Percentiles rank a stretch among this genome's conserved stretches.
phyloP scores from a whole-genome alignment of 805 yeast genomes.

The Sugiyamaella chiloensis region DNA sequence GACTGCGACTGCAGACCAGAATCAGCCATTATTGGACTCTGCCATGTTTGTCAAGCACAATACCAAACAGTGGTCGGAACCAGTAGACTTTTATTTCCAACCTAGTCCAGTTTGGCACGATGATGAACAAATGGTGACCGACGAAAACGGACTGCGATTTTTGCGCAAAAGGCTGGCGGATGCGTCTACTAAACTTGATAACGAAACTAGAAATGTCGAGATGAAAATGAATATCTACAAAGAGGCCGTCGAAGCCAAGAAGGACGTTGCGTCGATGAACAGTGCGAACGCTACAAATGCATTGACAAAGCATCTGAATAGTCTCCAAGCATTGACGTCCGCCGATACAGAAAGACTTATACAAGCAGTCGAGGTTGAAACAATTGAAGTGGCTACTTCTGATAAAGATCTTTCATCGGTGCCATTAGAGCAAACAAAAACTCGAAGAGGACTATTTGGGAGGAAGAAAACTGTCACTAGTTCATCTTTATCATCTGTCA shows the following conservation, averaged over 20 bases:
- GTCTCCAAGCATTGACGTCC: conserved; percentile 58
- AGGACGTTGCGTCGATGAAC: conserved; percentile 40
- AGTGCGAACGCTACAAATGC: conserved; percentile 26
- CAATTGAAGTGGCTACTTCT: conserved; percentile 80
- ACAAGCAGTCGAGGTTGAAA: conserved; percentile 84
- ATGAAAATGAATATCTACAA: conserved; percentile 21
- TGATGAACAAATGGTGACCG: conserved; percentile 66
- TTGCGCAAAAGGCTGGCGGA: conserved; percentile 37
- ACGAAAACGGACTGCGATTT: conserved; percentile 38
- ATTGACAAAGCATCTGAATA: conserved; percentile 44
- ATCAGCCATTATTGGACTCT: conserved; percentile 70
- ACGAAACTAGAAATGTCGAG: conserved; percentile 17
- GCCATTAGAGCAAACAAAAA: conserved; percentile 40
- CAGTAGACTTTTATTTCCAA: conserved; percentile 75
- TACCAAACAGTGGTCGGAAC: conserved; percentile 70
- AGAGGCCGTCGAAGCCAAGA: conserved; percentile 36
- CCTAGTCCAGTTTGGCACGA: conserved; percentile 98
- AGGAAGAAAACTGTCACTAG: conserved; percentile 17
- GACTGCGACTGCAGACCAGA: conserved; percentile 59
- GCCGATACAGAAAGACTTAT: conserved; percentile 72
- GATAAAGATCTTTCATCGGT: conserved; percentile 45
- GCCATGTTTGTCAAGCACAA: conserved; percentile 94
- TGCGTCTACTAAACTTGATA: conserved; percentile 30
- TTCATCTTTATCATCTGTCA: conserved; percentile 6
- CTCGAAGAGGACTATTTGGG: conserved; percentile 58